Base-by-base conservation (phyloP, 176 grass and related monocot genomes). In the Musa beccarii region DNA sequence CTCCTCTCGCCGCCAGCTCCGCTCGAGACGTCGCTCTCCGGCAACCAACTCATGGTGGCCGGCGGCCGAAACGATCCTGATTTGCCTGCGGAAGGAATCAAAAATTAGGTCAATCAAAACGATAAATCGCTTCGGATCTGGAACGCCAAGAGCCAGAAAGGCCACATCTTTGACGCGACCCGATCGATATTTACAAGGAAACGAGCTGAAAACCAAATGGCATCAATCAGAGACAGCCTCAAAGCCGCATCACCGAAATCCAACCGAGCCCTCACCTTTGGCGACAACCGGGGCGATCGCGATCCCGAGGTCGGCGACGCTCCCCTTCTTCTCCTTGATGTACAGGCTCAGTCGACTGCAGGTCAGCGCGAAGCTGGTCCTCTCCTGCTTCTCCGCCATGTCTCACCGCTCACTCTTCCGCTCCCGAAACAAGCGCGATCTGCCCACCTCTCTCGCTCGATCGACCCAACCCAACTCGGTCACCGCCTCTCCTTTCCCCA, bases 321-420 rank as follows among this genome's bases (percentile, higher is more conserved):
- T 78, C 71, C 87, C 87, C 34, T 43, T 43, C 81, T 96, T 96
- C 87, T 92, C 77, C 75, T 86, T 90, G 72, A 92, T 88, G 78
- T 86, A 86, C 79, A 82, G 89, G 71, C 92, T 92, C 76, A 96
- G 78, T 1, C 92, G 69, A 79, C 85, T 92, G 79, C 92, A 96
- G 23, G 92, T 82, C 79, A 96, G n/a, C 73, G 92, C 85, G 80
- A 96, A 96, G 79, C 82, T 92, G 51, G 89, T 63, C 79, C 80
- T 96, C 81, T 96, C 89, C 78, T 89, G 34, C 34, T 6, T 43
- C 34, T 43, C 34, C 34, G 34, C 34, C 34, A 43, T 43, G 34
- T 43, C 34, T 43, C 29, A 34, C 29, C 29, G 29, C 2, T 34
- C 29, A 4, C 29, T 34, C 29, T 4, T 3, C 29, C 29, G 3